These are phyloP conservation scores for Thymus mandschuricus DNA, from an alignment of 257 asterid genomes.

Conservation along the genomic window DNA sequence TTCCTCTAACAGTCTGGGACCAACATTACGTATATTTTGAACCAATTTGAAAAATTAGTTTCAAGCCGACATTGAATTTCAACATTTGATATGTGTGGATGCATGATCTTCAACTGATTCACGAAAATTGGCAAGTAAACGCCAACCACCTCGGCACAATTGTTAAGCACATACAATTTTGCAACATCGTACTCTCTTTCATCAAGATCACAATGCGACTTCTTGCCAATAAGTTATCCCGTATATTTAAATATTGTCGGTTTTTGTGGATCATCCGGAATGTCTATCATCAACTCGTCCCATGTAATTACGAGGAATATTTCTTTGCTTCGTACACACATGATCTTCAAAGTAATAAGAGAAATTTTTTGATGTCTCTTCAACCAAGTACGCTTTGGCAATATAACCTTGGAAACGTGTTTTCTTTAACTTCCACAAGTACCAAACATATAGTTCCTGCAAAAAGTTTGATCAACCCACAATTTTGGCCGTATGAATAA, in stretches of 20 bases:
- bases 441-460: no score
- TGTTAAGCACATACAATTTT: background rate
- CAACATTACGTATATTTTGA: no score
- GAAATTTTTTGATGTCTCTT: background rate
- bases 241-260: background rate
- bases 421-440: background rate
- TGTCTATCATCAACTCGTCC: background rate
- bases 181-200: background rate
- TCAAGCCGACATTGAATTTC: no score
- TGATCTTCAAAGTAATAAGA: background rate
- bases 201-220: background rate
- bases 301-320: background rate
- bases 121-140: no score
- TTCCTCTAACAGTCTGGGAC: no score
- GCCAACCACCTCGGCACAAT: background rate
- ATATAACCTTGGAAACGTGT: background rate
- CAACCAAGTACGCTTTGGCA: background rate
- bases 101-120: no score
- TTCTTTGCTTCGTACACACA: background rate
- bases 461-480: no score
- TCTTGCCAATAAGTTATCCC: background rate
- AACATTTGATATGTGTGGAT: no score
- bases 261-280: no score
- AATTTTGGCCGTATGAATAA: no score
- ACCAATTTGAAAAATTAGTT: no score